Conservation (phyloP, 768 basidiomycete species). For the Boletus bicolor region DNA sequence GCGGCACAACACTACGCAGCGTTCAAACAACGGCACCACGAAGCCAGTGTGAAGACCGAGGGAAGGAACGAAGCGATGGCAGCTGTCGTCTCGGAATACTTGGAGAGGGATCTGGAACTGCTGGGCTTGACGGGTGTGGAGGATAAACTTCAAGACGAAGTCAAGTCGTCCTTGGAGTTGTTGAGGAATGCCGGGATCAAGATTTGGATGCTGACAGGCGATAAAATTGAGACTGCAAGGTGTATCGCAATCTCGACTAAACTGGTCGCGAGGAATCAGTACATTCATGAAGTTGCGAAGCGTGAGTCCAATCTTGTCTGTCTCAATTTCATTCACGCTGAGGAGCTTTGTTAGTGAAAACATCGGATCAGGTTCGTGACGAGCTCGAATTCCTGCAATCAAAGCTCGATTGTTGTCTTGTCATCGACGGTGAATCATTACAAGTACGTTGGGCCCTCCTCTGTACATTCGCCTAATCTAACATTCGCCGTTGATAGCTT, state of each 20-base stretch:
- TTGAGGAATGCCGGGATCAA: conserved; percentile 94
- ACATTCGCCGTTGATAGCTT: conserved; percentile 47
- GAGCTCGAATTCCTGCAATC: conserved; percentile 92
- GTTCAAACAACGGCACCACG: conserved; percentile 70
- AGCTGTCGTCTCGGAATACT: conserved; percentile 63
- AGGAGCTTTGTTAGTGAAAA: conserved; percentile 61
- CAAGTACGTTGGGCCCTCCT: conserved; percentile 51
- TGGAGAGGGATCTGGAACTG: conserved; percentile 90
- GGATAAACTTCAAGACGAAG: conserved; percentile 97
- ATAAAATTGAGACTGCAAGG: conserved; percentile 98
- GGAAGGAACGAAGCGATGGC: conserved; percentile 80
- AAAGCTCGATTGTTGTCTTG: conserved; percentile 95
- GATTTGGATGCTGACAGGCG: conserved; percentile 99
- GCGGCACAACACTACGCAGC: conserved; percentile 63
- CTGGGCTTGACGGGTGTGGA: conserved; percentile 97
- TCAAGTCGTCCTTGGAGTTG: conserved; percentile 89
- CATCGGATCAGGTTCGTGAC: conserved; percentile 75
- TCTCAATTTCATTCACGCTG: not conserved
- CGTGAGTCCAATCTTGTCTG: conserved; percentile 40
- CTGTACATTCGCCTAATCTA: not conserved
- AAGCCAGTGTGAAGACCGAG: conserved; percentile 77
- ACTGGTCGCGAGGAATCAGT: conserved; percentile 92
- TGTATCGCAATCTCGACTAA: conserved; percentile 98
- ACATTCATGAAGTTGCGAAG: conserved; percentile 95
- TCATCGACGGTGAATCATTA: conserved; percentile 96